Base-by-base conservation (phyloP, 345 rosid genomes). In the Microcos paniculata region DNA sequence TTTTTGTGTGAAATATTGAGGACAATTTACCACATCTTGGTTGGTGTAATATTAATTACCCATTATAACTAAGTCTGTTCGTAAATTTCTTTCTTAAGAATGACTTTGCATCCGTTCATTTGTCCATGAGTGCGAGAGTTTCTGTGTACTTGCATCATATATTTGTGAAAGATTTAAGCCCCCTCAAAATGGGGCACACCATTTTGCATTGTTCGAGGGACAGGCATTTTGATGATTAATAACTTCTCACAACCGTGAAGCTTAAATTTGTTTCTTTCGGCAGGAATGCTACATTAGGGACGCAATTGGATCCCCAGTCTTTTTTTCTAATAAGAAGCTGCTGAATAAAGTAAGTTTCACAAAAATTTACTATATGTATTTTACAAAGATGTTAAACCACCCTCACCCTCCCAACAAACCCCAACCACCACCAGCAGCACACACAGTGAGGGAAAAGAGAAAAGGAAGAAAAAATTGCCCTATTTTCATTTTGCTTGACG, bases 261-360 rank as follows among this genome's bases (percentile, higher is more conserved):
- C 65, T 76, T n/a, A 56, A 59, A 63, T 38, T 38, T 67, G 49
- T 74, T 71, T 52, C 72, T 67, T 67, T 40, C 75, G 66, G 73
- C 82, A 96, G 99, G 97, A 89, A 82, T 77, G 73, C 74, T 91
- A 88, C 87, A 87, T 94, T 28, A 88, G 78, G 72, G 97, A 92
- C 13, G 88, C 98, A 56, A 86, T 96, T 79, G 99, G 98, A 68
- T 94, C 96, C 61, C 89, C 97, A 28, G 80, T 94, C 77, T 94
- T 94, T 79, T 76, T 82, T 38, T 86, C 82, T 24, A 76, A 89
- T 14, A 23, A 78, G 78, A 88, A 35, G 40, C 55, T 16, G 46
- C 23, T 1, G 3, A n/a, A n/a, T n/a, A n/a, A n/a, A n/a, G n/a
- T n/a, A n/a, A n/a, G n/a, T n/a, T n/a, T n/a, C n/a, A n/a, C n/a